A percentile compares a stretch with the other conserved stretches of the same genome.
These are phyloP conservation scores for Bonia amplexicaulis DNA, from an alignment of 176 grass and related monocot species.

Conservation along the genomic window DNA sequence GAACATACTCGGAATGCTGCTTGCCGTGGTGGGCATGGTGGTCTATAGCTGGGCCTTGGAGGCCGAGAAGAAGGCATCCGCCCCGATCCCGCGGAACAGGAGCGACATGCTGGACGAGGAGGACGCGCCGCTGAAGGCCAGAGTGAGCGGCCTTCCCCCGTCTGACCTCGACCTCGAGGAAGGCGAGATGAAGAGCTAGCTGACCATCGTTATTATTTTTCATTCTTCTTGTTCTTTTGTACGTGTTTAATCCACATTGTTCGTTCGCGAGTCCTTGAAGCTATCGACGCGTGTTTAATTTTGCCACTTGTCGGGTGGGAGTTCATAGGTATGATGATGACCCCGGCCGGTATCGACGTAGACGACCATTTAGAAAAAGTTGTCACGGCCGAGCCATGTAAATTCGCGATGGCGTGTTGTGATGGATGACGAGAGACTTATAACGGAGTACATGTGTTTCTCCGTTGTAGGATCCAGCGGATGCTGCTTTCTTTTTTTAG, in stretches of 20 bases:
- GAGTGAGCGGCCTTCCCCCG: constrained; percentile 25
- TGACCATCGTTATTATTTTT: constrained; percentile 33
- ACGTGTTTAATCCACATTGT: constrained; percentile 17
- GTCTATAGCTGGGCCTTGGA: constrained; percentile 88
- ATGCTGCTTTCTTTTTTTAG: not conserved
- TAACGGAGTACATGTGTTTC: constrained; percentile 36
- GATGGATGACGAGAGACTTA: constrained; percentile 23
- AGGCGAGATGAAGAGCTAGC: constrained; percentile 69
- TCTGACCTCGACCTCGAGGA: constrained; percentile 66
- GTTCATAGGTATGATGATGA: not conserved
- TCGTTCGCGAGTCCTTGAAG: constrained; percentile 3
- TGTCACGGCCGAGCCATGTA: constrained; percentile 26
- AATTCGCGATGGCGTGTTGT: constrained; percentile 32
- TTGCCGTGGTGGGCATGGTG: constrained; percentile 87
- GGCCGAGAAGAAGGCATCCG: constrained; percentile 45
- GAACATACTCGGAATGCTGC: constrained; percentile 82
- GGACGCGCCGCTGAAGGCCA: constrained; percentile 70
- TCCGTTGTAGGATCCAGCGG: not conserved
- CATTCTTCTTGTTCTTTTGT: constrained; percentile 53
- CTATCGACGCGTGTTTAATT: constrained; percentile 41
- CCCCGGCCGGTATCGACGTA: constrained; percentile 19
- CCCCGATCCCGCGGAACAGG: constrained; percentile 29
- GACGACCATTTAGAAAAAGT: constrained; percentile 35
- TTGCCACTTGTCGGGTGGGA: constrained; percentile 11
- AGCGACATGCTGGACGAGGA: constrained; percentile 54